phyloP scores from a whole-genome alignment of 139 green algal species.

The Closterium sp. region DNA sequence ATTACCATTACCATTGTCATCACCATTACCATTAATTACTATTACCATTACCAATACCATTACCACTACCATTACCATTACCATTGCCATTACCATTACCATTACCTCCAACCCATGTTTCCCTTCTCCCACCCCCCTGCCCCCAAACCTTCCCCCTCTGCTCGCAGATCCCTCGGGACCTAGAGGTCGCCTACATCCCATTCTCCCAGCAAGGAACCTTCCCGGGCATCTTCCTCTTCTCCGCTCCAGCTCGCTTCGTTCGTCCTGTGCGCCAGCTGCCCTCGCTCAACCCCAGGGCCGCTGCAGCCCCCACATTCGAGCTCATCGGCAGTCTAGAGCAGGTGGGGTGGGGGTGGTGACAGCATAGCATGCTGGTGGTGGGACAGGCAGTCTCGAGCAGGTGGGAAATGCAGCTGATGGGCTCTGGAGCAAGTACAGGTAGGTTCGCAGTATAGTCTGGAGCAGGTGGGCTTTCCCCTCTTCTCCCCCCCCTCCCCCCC shows the following conservation, averaged over 20 bases:
- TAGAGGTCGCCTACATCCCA: slow-evolving; percentile 68
- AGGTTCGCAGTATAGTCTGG: slow-evolving; percentile 58
- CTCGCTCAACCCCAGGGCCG: slow-evolving; percentile 7
- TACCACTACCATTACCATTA: too few species aligned
- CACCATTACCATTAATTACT: too few species aligned
- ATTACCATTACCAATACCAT: too few species aligned
- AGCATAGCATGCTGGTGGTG: too few species aligned
- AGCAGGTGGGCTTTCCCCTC: slow-evolving; percentile 64
- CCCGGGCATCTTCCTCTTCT: slow-evolving; percentile 89
- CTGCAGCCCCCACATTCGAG: slow-evolving; percentile 55
- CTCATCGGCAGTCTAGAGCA: slow-evolving; percentile 92
- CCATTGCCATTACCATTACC: too few species aligned
- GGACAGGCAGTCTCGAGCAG: slow-evolving; percentile 91
- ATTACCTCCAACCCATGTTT: neutral
- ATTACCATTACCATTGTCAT: too few species aligned
- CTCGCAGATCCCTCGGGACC: neutral
- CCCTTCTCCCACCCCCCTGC: neutral
- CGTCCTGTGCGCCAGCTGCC: slow-evolving; percentile 67
- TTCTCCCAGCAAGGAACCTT: slow-evolving; percentile 68
- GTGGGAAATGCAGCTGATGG: too few species aligned
- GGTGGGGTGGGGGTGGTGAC: slow-evolving; percentile 63
- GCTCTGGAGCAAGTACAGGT: too few species aligned
- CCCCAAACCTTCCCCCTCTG: neutral
- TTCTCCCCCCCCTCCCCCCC: too few species aligned
- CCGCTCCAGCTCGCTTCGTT: slow-evolving; percentile 66